Evolutionary conservation across 192 early-diverging fungal genomes (phyloP).

Genomic region (Kappamyces sp.): DNA sequence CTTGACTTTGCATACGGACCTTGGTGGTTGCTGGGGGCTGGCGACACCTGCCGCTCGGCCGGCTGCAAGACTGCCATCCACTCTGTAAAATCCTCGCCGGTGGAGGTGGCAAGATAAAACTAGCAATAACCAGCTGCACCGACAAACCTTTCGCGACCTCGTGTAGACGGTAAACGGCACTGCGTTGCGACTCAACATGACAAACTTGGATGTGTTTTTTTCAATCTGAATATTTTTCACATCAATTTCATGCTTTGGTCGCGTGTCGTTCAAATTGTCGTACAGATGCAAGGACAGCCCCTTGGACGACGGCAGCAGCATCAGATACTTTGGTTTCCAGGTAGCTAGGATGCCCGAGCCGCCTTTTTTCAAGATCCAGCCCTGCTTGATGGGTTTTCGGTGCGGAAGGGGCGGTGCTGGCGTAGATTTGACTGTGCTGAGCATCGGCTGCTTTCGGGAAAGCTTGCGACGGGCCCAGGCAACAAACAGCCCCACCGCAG

Average conservation of each 20-base stretch:
- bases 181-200: slow-evolving; percentile 19
- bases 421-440: too few species aligned
- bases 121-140: slow-evolving; percentile 11
- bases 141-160: slow-evolving; percentile 24
- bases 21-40: background rate
- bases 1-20: background rate
- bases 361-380: slow-evolving; percentile 45
- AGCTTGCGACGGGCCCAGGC: too few species aligned
- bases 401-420: background rate
- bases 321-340: slow-evolving; percentile 45
- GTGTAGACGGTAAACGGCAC: slow-evolving; percentile 25
- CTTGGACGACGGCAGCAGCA: slow-evolving; percentile 17
- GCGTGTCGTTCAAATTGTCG: slow-evolving; percentile 38
- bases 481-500: too few species aligned
- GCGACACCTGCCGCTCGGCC: background rate
- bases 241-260: slow-evolving; percentile 40
- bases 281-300: slow-evolving; percentile 25
- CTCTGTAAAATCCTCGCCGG: slow-evolving; percentile 35
- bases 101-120: slow-evolving; percentile 46
- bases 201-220: background rate
- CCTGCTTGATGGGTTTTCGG: slow-evolving; percentile 34
- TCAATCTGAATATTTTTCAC: slow-evolving; percentile 28
- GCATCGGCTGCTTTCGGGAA: too few species aligned
- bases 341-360: slow-evolving; percentile 36
- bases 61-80: slow-evolving; percentile 36